phyloP scores from a whole-genome alignment of 2,329 filamentous ascomycete genomes.

The Stylonectria norvegica region DNA sequence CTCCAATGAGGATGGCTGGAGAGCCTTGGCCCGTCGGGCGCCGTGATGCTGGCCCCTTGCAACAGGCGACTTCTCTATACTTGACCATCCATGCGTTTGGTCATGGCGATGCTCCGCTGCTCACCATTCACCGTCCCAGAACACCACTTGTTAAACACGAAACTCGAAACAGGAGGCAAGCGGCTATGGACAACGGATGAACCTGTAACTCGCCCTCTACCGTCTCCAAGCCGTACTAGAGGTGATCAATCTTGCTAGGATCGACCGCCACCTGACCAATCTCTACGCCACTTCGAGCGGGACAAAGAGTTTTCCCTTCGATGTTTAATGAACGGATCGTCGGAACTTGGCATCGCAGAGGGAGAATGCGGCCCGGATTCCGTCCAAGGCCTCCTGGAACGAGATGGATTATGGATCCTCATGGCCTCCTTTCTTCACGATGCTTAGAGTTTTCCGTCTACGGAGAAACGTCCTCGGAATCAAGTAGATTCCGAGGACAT shows the following conservation, averaged over 20 bases:
- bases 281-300: background rate
- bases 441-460: too few species aligned
- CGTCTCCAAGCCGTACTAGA: background rate
- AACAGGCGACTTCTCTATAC: constrained; percentile 2
- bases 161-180: background rate
- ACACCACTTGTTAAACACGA: background rate
- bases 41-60: constrained; percentile 4
- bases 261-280: background rate
- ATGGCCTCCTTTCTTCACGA: too few species aligned
- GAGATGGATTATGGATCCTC: too few species aligned
- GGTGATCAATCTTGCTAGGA: background rate
- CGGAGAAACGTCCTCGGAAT: too few species aligned
- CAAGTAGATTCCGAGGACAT: too few species aligned
- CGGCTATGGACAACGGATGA: background rate
- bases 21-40: background rate
- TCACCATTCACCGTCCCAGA: background rate
- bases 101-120: background rate
- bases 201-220: background rate
- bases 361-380: background rate
- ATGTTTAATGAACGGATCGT: background rate
- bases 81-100: background rate
- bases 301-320: background rate
- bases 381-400: background rate
- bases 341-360: background rate
- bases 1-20: constrained; percentile 6